These are phyloP conservation scores for Xylaria cubensis DNA, from an alignment of 495 filamentous ascomycete species.

Conservation along the genomic window DNA sequence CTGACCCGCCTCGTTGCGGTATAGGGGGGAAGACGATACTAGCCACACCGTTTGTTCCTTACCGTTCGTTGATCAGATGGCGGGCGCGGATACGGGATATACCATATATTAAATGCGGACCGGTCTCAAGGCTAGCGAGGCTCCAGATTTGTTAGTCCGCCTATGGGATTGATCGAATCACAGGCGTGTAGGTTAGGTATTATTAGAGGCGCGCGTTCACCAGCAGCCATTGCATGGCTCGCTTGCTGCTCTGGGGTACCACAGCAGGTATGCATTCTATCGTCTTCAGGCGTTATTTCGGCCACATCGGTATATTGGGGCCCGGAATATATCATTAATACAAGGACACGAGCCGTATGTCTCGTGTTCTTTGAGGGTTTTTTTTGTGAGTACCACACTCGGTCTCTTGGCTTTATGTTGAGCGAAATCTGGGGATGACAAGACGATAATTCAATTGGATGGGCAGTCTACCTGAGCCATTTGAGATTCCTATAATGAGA, in stretches of 20 bases:
- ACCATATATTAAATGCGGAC: not conserved
- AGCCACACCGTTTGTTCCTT: not conserved
- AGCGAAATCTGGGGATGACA: not conserved
- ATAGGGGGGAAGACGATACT: not conserved
- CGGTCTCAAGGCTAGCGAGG: slow-evolving; percentile 1
- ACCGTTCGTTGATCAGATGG: not conserved
- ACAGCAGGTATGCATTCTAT: slow-evolving; percentile 2
- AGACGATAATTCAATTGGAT: too few relatives aligned
- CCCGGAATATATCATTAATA: not conserved
- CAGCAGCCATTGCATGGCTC: not conserved
- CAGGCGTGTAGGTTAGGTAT: not conserved
- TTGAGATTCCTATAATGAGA: not conserved
- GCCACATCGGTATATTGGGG: not conserved
- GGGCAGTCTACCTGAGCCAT: not conserved
- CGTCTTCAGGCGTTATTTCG: slow-evolving; percentile 19
- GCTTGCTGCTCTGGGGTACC: not conserved
- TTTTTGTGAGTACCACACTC: not conserved
- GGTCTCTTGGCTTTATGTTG: not conserved
- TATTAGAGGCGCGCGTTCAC: not conserved
- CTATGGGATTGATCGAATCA: not conserved
- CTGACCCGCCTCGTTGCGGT: not conserved
- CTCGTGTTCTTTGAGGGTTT: not conserved
- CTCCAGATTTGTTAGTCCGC: not conserved
- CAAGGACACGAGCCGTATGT: not conserved
- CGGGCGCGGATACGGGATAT: not conserved